Percentiles rank a stretch among this genome's conserved stretches.
These are phyloP conservation scores for Eucalyptus shirleyi DNA, from an alignment of 345 rosid genomes.

Conservation along the genomic window DNA sequence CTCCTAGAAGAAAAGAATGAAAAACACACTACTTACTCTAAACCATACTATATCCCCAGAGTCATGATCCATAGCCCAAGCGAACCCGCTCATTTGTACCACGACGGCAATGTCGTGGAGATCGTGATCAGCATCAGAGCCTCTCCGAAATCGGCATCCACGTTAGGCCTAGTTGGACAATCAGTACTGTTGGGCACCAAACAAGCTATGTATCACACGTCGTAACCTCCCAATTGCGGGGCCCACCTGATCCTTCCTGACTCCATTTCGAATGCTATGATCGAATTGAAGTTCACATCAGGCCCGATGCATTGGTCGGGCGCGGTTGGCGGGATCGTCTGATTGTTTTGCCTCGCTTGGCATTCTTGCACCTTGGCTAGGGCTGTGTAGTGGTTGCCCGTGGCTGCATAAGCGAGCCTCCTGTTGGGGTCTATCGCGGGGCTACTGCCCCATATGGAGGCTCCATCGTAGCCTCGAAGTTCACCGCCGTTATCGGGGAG, in stretches of 20 bases:
- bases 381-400: slow-evolving; percentile 25
- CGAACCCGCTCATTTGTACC: neutral
- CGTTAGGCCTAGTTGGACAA: slow-evolving; percentile 33
- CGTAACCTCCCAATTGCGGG: slow-evolving; percentile 27
- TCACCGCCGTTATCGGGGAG: slow-evolving; percentile 33
- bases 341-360: slow-evolving; percentile 24
- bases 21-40: neutral
- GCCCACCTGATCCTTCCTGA: slow-evolving; percentile 19
- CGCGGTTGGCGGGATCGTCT: slow-evolving; percentile 12
- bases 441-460: slow-evolving; percentile 41
- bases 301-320: slow-evolving; percentile 28
- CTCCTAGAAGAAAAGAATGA: neutral
- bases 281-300: slow-evolving; percentile 16
- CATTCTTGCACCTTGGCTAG: slow-evolving; percentile 21
- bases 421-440: slow-evolving; percentile 25
- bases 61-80: slow-evolving; percentile 34
- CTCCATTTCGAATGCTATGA: slow-evolving; percentile 12
- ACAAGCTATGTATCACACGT: slow-evolving; percentile 24
- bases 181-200: slow-evolving; percentile 23
- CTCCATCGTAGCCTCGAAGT: slow-evolving; percentile 28
- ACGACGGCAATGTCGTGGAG: slow-evolving; percentile 2
- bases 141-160: slow-evolving; percentile 33
- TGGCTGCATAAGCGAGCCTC: slow-evolving; percentile 19
- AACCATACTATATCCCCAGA: slow-evolving; percentile 22
- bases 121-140: slow-evolving; percentile 12